Evolutionary conservation across 257 asterid species (phyloP).

Genomic region (Parsonsia alboflavescens): DNA sequence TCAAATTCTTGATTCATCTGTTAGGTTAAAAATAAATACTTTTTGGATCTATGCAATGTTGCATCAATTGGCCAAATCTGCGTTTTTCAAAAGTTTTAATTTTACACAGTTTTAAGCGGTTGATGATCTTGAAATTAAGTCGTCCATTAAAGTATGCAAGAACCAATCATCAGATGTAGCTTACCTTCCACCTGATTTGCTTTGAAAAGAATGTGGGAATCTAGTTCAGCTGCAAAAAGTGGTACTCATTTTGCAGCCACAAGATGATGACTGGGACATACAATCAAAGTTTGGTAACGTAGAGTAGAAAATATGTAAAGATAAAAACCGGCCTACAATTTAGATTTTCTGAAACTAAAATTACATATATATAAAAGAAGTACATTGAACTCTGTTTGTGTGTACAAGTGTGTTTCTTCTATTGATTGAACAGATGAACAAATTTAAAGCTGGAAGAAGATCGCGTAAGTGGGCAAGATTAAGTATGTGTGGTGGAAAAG

Average conservation of each 20-base stretch:
- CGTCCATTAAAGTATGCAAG: neutral
- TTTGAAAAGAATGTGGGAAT: conserved; percentile 11
- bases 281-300: conserved; percentile 6
- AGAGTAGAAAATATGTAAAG: neutral
- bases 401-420: neutral
- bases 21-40: too few species aligned
- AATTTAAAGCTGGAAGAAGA: neutral
- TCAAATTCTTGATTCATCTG: neutral
- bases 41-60: too few species aligned
- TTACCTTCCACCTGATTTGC: neutral
- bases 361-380: too few species aligned
- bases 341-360: neutral
- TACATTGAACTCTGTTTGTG: neutral
- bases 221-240: conserved; percentile 11
- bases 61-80: too few species aligned
- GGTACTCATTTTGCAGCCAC: neutral
- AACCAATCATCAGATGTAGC: neutral
- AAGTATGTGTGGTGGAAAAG: neutral
- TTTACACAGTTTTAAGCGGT: too few species aligned
- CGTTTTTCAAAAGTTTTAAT: too few species aligned
- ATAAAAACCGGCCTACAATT: neutral
- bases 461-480: neutral
- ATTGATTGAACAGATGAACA: neutral
- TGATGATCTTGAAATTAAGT: too few species aligned
- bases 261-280: neutral